Evolutionary conservation across 1,284 basidiomycete genomes (phyloP), one percentile per base, ranked within the genome.

Genomic region (Amylostereum chailletii): DNA sequence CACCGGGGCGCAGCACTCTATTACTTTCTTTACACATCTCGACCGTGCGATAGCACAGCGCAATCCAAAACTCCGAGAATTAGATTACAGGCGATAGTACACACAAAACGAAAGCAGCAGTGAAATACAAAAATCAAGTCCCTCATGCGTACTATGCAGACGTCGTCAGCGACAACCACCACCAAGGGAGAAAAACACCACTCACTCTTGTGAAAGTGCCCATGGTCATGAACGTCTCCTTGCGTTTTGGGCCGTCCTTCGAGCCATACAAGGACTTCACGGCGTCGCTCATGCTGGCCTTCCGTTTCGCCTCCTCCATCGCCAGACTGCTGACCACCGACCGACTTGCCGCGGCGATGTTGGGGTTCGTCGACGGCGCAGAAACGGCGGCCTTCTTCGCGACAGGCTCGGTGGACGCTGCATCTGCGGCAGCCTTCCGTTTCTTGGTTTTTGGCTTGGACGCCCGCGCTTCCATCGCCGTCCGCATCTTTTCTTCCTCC

Each of bases 141-240:
- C 8, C 2, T 52, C 51, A 56, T 4, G 54, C 54, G 7, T 56
- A 56, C 51, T 51, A 33, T 6, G 6, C 30, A n/a, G n/a, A 27
- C 34, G n/a, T 31, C 11, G 19, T 37, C 10, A 50, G 45, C 33
- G 26, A 4, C 40, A 7, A 1, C 30, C 2, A 26, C 19, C 19
- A 3, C 7, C 29, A 26, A 5, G 19, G 32, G 26, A 27, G 26
- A 6, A 27, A 9, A 51, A 46, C 45, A 42, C 1, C 2, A 76
- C 86, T 60, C 61, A 88, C 86, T 65, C 87, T 75, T 26, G 83
- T 90, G 57, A 90, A 90, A 3, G 87, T 90, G 2, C 77, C 79
- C 77, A 82, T 83, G 0, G 87, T 90, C 76, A 85, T 86, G 58
- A 90, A 90, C 5, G 86, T 88, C 66, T 89, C 84, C 60, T 87